These are phyloP conservation scores for Lophiostoma macrostomum DNA, from an alignment of 495 filamentous ascomycete species.

Conservation along the genomic window DNA sequence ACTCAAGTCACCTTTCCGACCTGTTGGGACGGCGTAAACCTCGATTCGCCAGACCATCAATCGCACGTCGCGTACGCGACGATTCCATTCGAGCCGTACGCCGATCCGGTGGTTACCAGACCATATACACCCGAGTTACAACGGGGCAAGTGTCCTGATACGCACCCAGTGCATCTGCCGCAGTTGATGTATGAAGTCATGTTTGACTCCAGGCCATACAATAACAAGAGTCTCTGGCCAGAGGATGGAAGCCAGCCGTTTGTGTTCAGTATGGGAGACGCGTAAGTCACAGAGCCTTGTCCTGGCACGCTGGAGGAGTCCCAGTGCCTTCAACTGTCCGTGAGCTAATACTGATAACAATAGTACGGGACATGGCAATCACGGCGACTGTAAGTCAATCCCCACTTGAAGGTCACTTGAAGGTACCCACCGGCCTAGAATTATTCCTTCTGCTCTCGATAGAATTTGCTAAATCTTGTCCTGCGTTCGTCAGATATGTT, in stretches of 20 bases:
- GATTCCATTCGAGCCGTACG: constrained; percentile 35
- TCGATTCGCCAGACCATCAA: constrained; percentile 52
- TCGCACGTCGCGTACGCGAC: constrained; percentile 47
- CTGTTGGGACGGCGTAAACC: constrained; percentile 54
- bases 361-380: constrained; percentile 46
- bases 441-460: too few relatives aligned
- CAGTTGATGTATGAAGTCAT: constrained; percentile 54
- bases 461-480: too few relatives aligned
- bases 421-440: too few relatives aligned
- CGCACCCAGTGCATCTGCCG: constrained; percentile 48
- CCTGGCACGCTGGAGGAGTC: too few relatives aligned
- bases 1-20: constrained; percentile 50
- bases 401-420: too few relatives aligned
- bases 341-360: neutral
- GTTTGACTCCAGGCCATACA: constrained; percentile 47
- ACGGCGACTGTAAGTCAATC: constrained; percentile 51
- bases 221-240: constrained; percentile 42
- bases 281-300: constrained; percentile 38
- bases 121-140: constrained; percentile 11
- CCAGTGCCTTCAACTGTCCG: neutral
- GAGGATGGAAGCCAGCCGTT: constrained; percentile 46
- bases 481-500: too few relatives aligned
- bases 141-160: constrained; percentile 46
- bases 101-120: constrained; percentile 1
- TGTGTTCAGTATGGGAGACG: constrained; percentile 50